Conservation (phyloP, 305 asterid genomes). For the Fraxinus sp. region DNA sequence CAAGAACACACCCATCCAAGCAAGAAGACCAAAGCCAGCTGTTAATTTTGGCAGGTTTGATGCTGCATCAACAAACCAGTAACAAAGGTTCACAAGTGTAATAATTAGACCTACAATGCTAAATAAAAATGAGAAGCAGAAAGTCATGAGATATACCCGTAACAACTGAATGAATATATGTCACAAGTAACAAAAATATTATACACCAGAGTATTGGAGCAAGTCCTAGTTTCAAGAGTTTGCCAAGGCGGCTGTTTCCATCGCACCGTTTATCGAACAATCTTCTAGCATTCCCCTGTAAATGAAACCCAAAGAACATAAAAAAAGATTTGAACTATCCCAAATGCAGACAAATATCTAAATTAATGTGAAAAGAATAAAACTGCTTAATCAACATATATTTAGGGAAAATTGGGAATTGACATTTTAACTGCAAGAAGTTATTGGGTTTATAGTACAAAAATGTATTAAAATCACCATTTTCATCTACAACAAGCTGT, state of each 20-base stretch:
- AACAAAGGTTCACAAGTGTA: slow-evolving; percentile 14
- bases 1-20: slow-evolving; percentile 86
- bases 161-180: slow-evolving; percentile 72
- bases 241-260: slow-evolving; percentile 66
- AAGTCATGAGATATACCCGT: slow-evolving; percentile 49
- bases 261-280: slow-evolving; percentile 79
- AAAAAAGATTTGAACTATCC: slow-evolving; percentile 5
- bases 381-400: neutral
- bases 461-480: neutral
- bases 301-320: slow-evolving; percentile 26
- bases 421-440: neutral
- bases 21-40: slow-evolving; percentile 73
- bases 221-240: slow-evolving; percentile 79
- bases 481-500: neutral
- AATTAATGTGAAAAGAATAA: neutral
- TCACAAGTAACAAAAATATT: slow-evolving; percentile 64
- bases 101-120: slow-evolving; percentile 16
- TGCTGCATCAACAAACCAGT: slow-evolving; percentile 48
- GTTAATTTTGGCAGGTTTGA: slow-evolving; percentile 78
- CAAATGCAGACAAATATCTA: slow-evolving; percentile 12
- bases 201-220: slow-evolving; percentile 88
- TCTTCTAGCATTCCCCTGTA: slow-evolving; percentile 92
- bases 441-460: neutral
- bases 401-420: slow-evolving; percentile 1
- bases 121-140: slow-evolving; percentile 18